These are phyloP conservation scores for Pelagomonas calceolata DNA, from an alignment of 108 stramenopile species.

Conservation along the genomic window DNA sequence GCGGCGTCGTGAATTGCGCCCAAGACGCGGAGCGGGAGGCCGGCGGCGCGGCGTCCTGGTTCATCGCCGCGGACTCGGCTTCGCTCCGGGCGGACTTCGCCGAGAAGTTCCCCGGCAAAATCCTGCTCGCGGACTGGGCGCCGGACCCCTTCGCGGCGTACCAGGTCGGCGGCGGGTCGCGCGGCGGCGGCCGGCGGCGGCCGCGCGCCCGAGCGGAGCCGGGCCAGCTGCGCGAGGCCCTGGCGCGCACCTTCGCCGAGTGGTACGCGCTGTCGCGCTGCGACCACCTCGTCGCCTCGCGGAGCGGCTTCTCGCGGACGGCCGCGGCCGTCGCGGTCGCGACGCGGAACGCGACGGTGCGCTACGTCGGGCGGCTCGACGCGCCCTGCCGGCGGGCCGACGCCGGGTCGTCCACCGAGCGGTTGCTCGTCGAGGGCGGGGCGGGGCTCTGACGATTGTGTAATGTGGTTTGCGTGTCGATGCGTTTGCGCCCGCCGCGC, in stretches of 20 bases:
- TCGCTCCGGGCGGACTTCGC: background rate
- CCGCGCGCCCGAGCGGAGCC: background rate
- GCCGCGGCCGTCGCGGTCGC: background rate
- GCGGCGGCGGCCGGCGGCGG: background rate
- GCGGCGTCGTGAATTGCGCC: background rate
- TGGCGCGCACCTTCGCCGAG: background rate
- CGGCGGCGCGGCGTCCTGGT: background rate
- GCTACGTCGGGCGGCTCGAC: background rate
- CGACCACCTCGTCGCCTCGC: background rate
- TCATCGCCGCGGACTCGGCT: background rate
- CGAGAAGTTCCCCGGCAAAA: background rate
- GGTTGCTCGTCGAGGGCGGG: too few relatives aligned
- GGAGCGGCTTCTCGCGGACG: background rate
- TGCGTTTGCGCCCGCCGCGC: too few relatives aligned
- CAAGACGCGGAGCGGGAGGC: background rate
- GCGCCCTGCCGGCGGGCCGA: background rate
- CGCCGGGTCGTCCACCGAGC: too few relatives aligned
- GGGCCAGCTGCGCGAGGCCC: background rate
- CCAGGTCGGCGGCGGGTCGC: background rate
- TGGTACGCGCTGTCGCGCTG: background rate
- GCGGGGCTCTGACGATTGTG: too few relatives aligned
- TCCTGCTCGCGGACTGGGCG: background rate
- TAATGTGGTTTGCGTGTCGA: too few relatives aligned
- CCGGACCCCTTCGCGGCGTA: background rate
- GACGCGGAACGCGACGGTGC: background rate